Conservation (phyloP, 768 basidiomycete genomes). For the Trametes gibbosa region DNA sequence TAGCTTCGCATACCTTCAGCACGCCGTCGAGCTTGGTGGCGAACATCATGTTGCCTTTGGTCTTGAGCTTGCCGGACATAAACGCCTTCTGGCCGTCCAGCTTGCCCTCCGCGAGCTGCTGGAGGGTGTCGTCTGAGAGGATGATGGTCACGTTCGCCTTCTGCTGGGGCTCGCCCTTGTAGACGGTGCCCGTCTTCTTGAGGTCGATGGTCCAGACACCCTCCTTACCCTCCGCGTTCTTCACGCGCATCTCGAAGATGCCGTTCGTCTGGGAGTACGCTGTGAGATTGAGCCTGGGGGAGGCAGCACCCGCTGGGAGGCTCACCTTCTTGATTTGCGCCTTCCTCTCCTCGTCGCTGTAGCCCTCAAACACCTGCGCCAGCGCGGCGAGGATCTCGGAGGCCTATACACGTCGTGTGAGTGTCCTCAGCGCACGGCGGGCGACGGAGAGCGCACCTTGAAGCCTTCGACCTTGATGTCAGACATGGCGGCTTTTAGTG, state of each 20-base stretch:
- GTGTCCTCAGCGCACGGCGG: neutral
- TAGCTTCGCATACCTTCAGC: slow-evolving; percentile 58
- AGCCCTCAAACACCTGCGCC: slow-evolving; percentile 47
- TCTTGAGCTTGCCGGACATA: slow-evolving; percentile 93
- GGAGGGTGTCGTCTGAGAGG: slow-evolving; percentile 73
- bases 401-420: slow-evolving; percentile 40
- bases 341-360: slow-evolving; percentile 61
- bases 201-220: slow-evolving; percentile 90
- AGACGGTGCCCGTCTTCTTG: slow-evolving; percentile 77
- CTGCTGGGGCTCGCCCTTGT: slow-evolving; percentile 65
- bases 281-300: neutral
- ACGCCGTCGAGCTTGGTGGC: slow-evolving; percentile 87
- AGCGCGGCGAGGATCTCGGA: slow-evolving; percentile 64
- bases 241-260: slow-evolving; percentile 81
- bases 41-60: slow-evolving; percentile 90
- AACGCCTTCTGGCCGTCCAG: slow-evolving; percentile 93
- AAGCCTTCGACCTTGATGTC: slow-evolving; percentile 74
- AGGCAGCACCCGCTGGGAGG: neutral
- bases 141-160: slow-evolving; percentile 85
- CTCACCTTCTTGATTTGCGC: slow-evolving; percentile 73
- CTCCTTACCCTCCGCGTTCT: slow-evolving; percentile 68
- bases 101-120: slow-evolving; percentile 72
- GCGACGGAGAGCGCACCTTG: slow-evolving; percentile 43
- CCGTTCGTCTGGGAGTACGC: slow-evolving; percentile 63
- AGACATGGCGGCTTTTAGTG: slow-evolving; percentile 45